Percentiles rank a stretch among this genome's conserved stretches.
These are phyloP conservation scores for Aspergillus brunneoviolaceus DNA, from an alignment of 2,329 filamentous ascomycete genomes.

Conservation along the genomic window DNA sequence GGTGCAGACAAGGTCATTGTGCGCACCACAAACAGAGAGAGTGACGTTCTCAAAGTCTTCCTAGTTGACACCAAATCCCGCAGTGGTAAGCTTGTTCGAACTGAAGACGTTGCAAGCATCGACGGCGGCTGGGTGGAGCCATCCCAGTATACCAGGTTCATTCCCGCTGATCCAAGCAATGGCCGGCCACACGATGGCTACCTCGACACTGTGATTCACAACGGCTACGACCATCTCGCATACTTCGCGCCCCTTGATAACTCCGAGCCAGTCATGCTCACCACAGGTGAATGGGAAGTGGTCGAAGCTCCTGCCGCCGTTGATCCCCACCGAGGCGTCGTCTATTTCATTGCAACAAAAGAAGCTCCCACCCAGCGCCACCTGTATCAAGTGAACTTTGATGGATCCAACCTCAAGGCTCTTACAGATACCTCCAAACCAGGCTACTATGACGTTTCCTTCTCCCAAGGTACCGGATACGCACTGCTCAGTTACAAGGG, in stretches of 20 bases:
- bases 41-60: conserved; percentile 83
- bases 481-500: conserved; percentile 81
- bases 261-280: conserved; percentile 78
- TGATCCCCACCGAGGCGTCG: conserved; percentile 78
- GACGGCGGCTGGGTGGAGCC: conserved; percentile 98
- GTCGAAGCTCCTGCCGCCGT: conserved; percentile 79
- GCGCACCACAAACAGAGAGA: conserved; percentile 91
- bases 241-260: conserved; percentile 91
- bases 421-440: conserved; percentile 72
- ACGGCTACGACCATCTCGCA: conserved; percentile 85
- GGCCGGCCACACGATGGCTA: conserved; percentile 83
- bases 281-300: conserved; percentile 89
- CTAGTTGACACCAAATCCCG: conserved; percentile 75
- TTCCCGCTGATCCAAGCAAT: conserved; percentile 77
- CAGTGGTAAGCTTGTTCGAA: conserved; percentile 74
- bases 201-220: conserved; percentile 82
- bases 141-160: conserved; percentile 77
- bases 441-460: conserved; percentile 78
- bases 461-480: conserved; percentile 79
- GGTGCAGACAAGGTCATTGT: conserved; percentile 76
- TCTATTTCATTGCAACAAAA: conserved; percentile 88
- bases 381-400: conserved; percentile 82
- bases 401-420: conserved; percentile 70
- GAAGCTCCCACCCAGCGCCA: conserved; percentile 87
- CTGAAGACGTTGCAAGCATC: conserved; percentile 74